These are phyloP conservation scores for Scolecobasidium constrictum DNA, from an alignment of 2,329 filamentous ascomycete species.

Conservation along the genomic window DNA sequence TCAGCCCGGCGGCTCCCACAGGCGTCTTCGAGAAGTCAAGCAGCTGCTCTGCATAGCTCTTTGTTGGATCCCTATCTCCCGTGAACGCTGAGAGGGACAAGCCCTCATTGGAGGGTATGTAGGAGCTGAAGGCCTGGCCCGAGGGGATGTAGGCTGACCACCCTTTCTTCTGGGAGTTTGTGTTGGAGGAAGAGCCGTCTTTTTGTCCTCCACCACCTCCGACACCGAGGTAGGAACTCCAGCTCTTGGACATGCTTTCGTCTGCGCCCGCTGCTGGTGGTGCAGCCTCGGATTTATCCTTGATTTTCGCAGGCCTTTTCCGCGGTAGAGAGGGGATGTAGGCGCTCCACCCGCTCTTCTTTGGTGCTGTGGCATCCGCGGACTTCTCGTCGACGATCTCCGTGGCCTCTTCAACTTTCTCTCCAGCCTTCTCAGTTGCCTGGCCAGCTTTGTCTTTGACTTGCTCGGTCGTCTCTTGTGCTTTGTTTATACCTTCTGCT, in stretches of 20 bases:
- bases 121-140: constrained; percentile 36
- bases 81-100: constrained; percentile 34
- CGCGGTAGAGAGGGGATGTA: constrained; percentile 25
- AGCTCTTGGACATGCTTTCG: constrained; percentile 4
- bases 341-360: constrained; percentile 19
- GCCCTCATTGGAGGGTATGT: constrained; percentile 32
- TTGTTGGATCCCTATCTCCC: constrained; percentile 34
- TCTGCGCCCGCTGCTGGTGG: neutral
- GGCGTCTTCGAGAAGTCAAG: constrained; percentile 40
- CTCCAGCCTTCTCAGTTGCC: constrained; percentile 7
- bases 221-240: constrained; percentile 11
- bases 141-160: constrained; percentile 38
- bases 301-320: neutral
- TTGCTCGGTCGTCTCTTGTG: neutral
- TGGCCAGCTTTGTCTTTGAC: constrained; percentile 4
- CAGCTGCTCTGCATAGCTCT: constrained; percentile 38
- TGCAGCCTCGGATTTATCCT: neutral
- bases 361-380: neutral
- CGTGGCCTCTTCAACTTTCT: constrained; percentile 5
- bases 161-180: constrained; percentile 24
- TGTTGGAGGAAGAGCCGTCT: constrained; percentile 15
- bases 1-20: constrained; percentile 35
- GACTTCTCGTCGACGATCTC: constrained; percentile 8
- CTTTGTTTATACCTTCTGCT: neutral
- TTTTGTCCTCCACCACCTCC: constrained; percentile 11